phyloP scores from a whole-genome alignment of 2,329 filamentous ascomycete genomes.

The Ascosphaera pollenicola region DNA sequence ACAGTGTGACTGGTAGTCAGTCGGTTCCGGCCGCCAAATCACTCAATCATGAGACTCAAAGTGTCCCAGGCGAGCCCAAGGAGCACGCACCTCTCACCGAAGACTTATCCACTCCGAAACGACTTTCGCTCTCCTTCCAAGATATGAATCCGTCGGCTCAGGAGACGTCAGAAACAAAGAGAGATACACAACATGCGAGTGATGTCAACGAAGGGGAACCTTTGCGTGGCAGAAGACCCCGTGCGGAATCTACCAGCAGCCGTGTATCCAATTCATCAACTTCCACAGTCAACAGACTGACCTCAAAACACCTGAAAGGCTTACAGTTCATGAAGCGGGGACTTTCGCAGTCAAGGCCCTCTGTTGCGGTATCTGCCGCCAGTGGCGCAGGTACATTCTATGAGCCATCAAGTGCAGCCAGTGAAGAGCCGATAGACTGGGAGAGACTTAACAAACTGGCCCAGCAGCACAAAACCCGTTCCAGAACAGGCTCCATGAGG shows the following conservation, averaged over 20 bases:
- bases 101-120: too few species aligned
- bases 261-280: neutral
- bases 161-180: too few species aligned
- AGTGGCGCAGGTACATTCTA: neutral
- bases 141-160: too few species aligned
- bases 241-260: neutral
- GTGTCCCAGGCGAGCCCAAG: too few species aligned
- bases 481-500: neutral
- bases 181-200: neutral
- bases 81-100: too few species aligned
- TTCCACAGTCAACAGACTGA: neutral
- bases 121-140: too few species aligned
- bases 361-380: neutral
- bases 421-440: constrained; percentile 1
- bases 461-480: neutral
- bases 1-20: too few species aligned
- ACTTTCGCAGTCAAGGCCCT: neutral
- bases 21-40: too few species aligned
- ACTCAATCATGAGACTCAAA: too few species aligned
- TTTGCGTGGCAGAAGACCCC: neutral
- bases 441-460: neutral
- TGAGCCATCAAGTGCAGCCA: neutral
- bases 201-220: neutral
- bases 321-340: neutral
- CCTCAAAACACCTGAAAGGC: neutral